Conservation (phyloP, 257 asterid genomes). For the Oldenlandia corymbosa region DNA sequence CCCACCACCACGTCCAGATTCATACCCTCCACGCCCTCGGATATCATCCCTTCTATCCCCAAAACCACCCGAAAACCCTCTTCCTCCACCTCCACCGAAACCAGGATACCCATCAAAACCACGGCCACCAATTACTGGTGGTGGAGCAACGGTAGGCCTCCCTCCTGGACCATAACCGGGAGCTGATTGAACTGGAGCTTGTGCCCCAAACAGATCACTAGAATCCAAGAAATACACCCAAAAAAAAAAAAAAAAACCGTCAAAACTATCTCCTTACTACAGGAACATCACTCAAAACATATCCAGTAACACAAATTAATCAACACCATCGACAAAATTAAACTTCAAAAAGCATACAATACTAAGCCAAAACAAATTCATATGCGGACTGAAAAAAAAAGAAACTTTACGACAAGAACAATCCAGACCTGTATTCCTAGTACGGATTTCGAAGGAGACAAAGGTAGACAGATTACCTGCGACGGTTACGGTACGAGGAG, state of each 20-base stretch:
- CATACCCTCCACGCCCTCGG: conserved; percentile 22
- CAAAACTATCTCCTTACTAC: conserved; percentile 1
- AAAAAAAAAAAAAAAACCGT: too few species aligned
- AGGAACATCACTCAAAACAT: neutral
- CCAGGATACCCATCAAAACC: conserved; percentile 28
- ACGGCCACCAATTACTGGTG: conserved; percentile 28
- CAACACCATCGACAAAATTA: neutral
- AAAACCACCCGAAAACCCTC: conserved; percentile 35
- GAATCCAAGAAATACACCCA: conserved; percentile 11
- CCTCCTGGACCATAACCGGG: conserved; percentile 57
- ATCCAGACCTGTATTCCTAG: neutral
- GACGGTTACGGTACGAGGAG: conserved; percentile 74
- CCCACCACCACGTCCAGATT: conserved; percentile 17
- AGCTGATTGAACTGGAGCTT: conserved; percentile 24
- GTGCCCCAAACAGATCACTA: conserved; percentile 68
- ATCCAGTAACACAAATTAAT: neutral
- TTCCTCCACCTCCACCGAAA: conserved; percentile 34
- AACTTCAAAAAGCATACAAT: neutral
- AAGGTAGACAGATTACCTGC: conserved; percentile 41
- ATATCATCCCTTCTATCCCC: conserved; percentile 48
- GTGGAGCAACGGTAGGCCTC: conserved; percentile 40
- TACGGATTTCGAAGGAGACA: neutral
- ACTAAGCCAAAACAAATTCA: neutral
- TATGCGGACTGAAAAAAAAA: neutral
- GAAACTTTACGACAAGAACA: neutral